A percentile compares a stretch with the other conserved stretches of the same genome.
Conservation (phyloP, 2,329 filamentous ascomycete species). For the Cordyceps javanica region DNA sequence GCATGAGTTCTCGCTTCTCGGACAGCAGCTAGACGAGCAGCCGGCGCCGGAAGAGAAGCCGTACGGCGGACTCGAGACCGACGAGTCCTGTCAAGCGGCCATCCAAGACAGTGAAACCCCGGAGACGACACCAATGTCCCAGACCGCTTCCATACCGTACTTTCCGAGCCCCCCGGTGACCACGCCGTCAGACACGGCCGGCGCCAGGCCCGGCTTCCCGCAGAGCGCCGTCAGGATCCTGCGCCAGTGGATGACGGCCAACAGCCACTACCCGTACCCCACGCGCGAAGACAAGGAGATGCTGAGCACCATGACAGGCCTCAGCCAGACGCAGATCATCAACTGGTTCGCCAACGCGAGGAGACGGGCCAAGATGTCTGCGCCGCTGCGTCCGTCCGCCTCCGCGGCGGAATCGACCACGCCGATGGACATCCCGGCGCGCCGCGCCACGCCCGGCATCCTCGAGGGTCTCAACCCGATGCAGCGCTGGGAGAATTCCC, state of each 20-base stretch:
- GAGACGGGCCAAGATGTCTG: conserved; percentile 66
- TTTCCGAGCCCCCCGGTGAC: not conserved
- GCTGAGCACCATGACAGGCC: conserved; percentile 65
- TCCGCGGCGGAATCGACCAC: not conserved
- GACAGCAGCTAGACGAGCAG: not conserved
- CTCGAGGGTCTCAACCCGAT: conserved; percentile 21
- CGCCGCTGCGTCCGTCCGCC: conserved; percentile 55
- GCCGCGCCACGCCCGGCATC: conserved; percentile 28
- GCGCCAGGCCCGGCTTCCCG: conserved; percentile 41
- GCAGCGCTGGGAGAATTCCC: conserved; percentile 27
- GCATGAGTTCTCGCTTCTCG: conserved; percentile 5
- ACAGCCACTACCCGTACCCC: conserved; percentile 74
- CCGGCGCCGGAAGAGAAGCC: not conserved
- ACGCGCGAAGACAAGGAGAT: conserved; percentile 74
- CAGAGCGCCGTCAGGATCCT: conserved; percentile 68
- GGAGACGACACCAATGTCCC: not conserved
- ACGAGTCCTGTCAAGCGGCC: not conserved
- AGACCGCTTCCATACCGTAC: not conserved
- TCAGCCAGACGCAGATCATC: conserved; percentile 71
- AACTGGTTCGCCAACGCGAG: conserved; percentile 88
- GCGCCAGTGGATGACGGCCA: conserved; percentile 71
- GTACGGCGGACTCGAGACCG: not conserved
- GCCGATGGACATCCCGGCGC: conserved; percentile 52
- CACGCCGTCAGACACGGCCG: conserved; percentile 1
- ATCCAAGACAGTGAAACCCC: not conserved